A percentile compares a stretch with the other conserved stretches of the same genome.
These are phyloP conservation scores for Beauveria sp. DNA, from an alignment of 2,329 filamentous ascomycete species.

Conservation along the genomic window DNA sequence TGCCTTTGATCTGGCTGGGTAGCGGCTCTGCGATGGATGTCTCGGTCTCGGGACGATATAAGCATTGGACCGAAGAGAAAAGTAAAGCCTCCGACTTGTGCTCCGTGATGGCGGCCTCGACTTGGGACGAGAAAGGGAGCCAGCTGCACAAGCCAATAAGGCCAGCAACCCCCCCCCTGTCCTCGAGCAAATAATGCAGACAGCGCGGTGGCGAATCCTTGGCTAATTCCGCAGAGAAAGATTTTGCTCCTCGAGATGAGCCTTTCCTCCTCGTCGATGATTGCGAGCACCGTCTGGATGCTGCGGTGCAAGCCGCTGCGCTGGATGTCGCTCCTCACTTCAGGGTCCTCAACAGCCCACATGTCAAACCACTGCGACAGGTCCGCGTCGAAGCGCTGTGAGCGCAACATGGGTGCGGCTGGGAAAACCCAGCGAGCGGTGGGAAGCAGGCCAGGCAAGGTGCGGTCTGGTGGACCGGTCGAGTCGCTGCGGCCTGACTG, in stretches of 20 bases:
- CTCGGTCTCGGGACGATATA: background rate
- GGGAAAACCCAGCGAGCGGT: constrained; percentile 2
- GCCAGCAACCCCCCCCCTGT: background rate
- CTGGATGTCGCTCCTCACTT: background rate
- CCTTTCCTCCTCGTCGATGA: background rate
- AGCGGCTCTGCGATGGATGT: background rate
- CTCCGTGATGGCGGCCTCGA: background rate
- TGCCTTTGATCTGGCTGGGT: background rate
- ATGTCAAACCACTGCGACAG: constrained; percentile 8
- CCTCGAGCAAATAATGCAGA: background rate
- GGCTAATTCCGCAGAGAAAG: constrained; percentile 4
- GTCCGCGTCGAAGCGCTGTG: background rate
- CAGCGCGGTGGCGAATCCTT: background rate
- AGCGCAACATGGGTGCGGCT: background rate
- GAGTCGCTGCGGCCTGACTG: background rate
- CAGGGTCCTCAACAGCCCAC: background rate
- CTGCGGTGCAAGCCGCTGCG: background rate
- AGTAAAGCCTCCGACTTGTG: background rate
- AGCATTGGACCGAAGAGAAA: background rate
- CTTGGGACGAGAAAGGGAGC: background rate
- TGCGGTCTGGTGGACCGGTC: background rate
- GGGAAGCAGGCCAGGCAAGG: background rate
- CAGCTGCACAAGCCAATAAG: constrained; percentile 2
- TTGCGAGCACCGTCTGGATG: background rate
- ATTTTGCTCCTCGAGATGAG: background rate